A percentile compares a stretch with the other conserved stretches of the same genome.
Evolutionary conservation across 2,329 filamentous ascomycete species (phyloP).

Genomic region (Didymella exigua): DNA sequence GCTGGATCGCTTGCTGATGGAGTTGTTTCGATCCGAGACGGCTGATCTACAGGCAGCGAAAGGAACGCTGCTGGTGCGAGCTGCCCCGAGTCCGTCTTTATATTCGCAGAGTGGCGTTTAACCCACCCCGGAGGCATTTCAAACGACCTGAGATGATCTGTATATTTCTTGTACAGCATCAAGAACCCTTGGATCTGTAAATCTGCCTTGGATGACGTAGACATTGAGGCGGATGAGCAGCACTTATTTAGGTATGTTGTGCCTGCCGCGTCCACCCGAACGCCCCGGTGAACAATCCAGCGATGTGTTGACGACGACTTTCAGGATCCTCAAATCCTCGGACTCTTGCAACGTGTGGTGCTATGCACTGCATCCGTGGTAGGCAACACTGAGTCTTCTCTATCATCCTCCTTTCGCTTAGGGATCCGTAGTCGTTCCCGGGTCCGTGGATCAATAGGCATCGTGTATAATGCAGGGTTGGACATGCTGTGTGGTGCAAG

Average conservation of each 20-base stretch:
- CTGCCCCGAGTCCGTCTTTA: not conserved
- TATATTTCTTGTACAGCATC: too few species aligned
- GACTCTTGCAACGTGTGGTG: not conserved
- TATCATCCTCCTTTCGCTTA: not conserved
- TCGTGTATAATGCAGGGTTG: not conserved
- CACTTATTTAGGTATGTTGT: not conserved
- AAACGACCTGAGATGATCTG: not conserved
- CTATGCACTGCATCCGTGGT: not conserved
- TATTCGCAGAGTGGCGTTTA: not conserved
- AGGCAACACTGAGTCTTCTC: not conserved
- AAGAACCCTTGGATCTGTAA: not conserved
- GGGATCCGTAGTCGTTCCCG: not conserved
- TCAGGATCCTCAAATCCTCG: not conserved
- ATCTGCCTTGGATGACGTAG: not conserved
- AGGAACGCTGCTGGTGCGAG: conserved; percentile 1
- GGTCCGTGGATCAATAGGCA: too few species aligned
- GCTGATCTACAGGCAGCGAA: not conserved
- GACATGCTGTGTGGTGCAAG: not conserved
- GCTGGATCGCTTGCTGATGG: not conserved
- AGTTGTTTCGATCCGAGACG: not conserved
- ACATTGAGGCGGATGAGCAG: not conserved
- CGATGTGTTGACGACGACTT: not conserved
- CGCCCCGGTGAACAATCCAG: not conserved
- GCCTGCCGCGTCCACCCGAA: not conserved
- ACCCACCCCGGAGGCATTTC: not conserved